Base-by-base conservation (phyloP, 2,329 filamentous ascomycete species). In the Aureobasidium sp. region DNA sequence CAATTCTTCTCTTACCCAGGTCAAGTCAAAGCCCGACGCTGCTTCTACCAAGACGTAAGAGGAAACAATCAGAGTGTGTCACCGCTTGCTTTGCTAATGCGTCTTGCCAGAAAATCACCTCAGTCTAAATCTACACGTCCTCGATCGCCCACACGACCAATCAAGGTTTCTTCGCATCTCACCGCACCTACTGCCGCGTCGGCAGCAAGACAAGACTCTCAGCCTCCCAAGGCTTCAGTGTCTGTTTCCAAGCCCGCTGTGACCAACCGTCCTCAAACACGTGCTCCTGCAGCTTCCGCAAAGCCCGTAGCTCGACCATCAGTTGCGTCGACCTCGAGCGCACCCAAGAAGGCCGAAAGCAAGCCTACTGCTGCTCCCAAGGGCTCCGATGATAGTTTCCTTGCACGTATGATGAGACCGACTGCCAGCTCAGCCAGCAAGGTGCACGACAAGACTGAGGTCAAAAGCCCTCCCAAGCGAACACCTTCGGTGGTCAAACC, bases 351-450 rank as follows among this genome's bases (percentile, higher is more conserved):
- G 66, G 71, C 78, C 11, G 76, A 76, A 37, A 81, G 64, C 71
- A 79, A 72, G 70, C 78, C 67, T 68, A 81, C 56, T 65, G 79
- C 7, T 67, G 78, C 79, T 64, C 77, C 82, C 29, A 79, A 78
- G 51, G 81, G 82, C 20, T 79, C 88, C 1, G 87, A 90, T 65
- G 86, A 89, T 66, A 75, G 84, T 15, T 92, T 92, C 74, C 76
- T 92, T 29, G 88, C 87, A n/a, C 84, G 89, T 58, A 91, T 92
- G 88, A 91, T 87, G 84, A 80, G 88, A 44, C 89, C 89, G 2
- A 92, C 89, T 0, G 83, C 87, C 48, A 79, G 84, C 49, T 90
- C 86, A 5, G 81, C 86, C 9, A 86, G 80, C 65, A 91, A 90
- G 75, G 82, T 82, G 0, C 77, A 83, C 2, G 87, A 89, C 5